These are phyloP conservation scores for Aspergillus transmontanensis DNA, from an alignment of 2,329 filamentous ascomycete species.

Conservation along the genomic window DNA sequence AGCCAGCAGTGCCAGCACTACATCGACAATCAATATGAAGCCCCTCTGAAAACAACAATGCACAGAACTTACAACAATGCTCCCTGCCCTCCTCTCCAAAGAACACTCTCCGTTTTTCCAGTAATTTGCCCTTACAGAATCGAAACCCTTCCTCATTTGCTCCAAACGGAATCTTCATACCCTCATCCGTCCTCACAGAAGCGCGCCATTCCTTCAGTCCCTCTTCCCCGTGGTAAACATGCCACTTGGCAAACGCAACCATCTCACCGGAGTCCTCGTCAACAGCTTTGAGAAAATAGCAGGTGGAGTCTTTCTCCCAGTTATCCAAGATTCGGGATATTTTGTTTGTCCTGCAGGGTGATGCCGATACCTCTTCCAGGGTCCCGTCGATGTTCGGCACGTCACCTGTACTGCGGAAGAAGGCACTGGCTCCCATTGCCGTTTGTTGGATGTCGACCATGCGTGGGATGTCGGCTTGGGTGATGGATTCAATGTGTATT, in stretches of 20 bases:
- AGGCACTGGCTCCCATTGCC: not conserved
- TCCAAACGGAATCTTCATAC: not conserved
- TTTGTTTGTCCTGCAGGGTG: not conserved
- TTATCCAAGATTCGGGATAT: not conserved
- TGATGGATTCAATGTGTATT: not conserved
- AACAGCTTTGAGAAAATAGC: not conserved
- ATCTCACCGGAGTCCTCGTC: not conserved
- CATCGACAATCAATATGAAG: not conserved
- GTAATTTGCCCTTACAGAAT: not conserved
- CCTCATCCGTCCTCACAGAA: not conserved
- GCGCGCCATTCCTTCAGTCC: not conserved
- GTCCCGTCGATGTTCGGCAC: not conserved
- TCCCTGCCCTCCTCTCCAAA: slow-evolving; percentile 1
- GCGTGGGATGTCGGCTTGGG: not conserved
- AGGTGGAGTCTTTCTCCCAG: not conserved
- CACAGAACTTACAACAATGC: slow-evolving; percentile 4
- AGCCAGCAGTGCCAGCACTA: not conserved
- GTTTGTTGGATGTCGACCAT: slow-evolving; percentile 2
- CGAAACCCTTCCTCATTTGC: not conserved
- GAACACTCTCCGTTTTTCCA: not conserved
- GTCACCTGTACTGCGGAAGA: slow-evolving; percentile 2
- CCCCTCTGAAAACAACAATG: not conserved
- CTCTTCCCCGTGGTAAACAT: slow-evolving; percentile 1
- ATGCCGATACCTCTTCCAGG: not conserved
- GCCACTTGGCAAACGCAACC: slow-evolving; percentile 2